Evolutionary conservation across 345 rosid genomes (phyloP).

Genomic region (Gossypium thurberi): DNA sequence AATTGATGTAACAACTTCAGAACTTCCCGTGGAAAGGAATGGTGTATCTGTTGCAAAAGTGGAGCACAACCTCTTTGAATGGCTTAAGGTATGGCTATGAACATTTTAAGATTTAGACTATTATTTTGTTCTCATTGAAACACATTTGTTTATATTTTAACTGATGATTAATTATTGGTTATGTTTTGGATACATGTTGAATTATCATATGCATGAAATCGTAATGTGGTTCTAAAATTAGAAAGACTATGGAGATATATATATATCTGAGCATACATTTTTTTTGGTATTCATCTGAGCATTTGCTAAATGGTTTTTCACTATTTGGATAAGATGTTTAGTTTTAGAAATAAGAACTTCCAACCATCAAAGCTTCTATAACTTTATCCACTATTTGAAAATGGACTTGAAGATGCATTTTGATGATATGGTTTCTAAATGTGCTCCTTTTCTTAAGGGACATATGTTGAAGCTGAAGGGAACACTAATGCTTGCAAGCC

Average conservation of each 20-base stretch:
- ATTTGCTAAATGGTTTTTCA: not conserved
- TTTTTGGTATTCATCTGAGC: not conserved
- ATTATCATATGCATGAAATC: not conserved
- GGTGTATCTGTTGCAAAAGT: conserved; percentile 60
- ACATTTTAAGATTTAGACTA: conserved; percentile 7
- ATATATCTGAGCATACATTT: not conserved
- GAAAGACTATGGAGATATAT: not conserved
- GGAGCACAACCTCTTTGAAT: conserved; percentile 86
- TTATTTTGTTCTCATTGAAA: not conserved
- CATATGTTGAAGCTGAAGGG: conserved; percentile 90
- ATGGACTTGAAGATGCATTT: conserved; percentile 5
- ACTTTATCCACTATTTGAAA: not conserved
- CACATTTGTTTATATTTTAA: not conserved
- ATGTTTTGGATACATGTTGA: not conserved
- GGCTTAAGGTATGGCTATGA: conserved; percentile 72
- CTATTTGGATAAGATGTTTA: not conserved
- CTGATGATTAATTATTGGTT: not conserved
- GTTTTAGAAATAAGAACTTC: not conserved
- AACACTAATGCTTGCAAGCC: conserved; percentile 87
- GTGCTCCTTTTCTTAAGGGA: conserved; percentile 47
- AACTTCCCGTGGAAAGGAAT: conserved; percentile 15
- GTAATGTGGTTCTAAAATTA: not conserved
- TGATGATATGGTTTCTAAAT: conserved; percentile 19
- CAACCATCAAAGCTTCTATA: not conserved
- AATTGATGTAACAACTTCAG: conserved; percentile 74